phyloP scores from a whole-genome alignment of 169 alveolate species.

The Plasmodium inui region DNA sequence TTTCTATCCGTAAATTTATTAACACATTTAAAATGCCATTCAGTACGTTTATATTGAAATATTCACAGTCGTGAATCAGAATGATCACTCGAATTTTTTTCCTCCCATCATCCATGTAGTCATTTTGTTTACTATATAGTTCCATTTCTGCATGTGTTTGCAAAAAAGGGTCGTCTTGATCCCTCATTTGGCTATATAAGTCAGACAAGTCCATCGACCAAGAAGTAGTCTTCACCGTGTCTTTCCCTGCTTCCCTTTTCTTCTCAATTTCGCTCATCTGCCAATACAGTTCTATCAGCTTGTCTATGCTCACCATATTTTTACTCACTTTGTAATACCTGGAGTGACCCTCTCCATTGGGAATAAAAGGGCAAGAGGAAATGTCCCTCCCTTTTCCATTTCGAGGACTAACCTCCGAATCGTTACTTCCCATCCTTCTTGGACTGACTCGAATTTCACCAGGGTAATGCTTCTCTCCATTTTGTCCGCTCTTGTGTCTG shows the following conservation, averaged over 20 bases:
- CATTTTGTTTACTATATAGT: constrained; percentile 30
- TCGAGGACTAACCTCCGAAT: background rate
- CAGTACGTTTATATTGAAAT: constrained; percentile 47
- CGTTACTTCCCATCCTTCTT: background rate
- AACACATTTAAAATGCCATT: constrained; percentile 60
- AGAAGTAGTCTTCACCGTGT: background rate
- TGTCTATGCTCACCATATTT: constrained; percentile 28
- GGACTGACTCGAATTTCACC: background rate
- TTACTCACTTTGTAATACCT: background rate
- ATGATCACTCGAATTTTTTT: constrained; percentile 44
- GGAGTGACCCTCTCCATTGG: background rate
- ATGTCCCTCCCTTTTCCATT: background rate
- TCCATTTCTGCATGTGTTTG: background rate
- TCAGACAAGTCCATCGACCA: background rate
- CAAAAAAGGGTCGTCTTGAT: background rate
- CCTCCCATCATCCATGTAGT: constrained; percentile 48
- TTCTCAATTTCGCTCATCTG: constrained; percentile 40
- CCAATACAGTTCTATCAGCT: constrained; percentile 12
- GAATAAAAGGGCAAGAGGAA: background rate
- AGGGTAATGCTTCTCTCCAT: background rate
- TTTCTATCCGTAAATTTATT: constrained; percentile 53
- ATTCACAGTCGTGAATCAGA: constrained; percentile 57
- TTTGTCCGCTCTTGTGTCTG: background rate
- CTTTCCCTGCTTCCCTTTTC: background rate
- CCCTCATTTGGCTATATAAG: background rate